Evolutionary conservation across 331 rosid species (phyloP).

Genomic region (Malus hybrid): DNA sequence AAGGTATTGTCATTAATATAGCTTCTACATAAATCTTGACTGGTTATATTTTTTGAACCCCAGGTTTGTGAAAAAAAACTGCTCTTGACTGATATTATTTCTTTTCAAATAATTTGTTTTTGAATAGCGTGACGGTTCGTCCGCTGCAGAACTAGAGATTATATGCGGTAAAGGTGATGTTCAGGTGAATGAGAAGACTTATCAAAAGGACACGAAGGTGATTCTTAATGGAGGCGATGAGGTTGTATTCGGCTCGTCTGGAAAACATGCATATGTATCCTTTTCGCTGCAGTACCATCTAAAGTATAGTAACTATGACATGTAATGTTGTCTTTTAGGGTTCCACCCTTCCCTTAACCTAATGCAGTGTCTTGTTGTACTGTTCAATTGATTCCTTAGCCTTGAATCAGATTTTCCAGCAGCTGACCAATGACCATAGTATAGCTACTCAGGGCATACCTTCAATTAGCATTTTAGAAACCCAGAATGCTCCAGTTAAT

Average conservation of each 20-base stretch:
- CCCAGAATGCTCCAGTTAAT: constrained; percentile 59
- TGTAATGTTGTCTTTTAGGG: neutral
- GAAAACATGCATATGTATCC: constrained; percentile 95
- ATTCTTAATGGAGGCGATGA: constrained; percentile 79
- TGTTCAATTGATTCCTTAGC: constrained; percentile 35
- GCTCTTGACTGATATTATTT: neutral
- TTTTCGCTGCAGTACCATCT: constrained; percentile 18
- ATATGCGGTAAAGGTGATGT: constrained; percentile 69
- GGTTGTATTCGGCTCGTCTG: constrained; percentile 59
- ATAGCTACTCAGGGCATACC: constrained; percentile 53
- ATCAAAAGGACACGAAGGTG: constrained; percentile 38
- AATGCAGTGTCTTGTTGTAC: neutral
- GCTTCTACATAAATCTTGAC: constrained; percentile 8
- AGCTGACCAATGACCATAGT: constrained; percentile 46
- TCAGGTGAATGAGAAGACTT: constrained; percentile 63
- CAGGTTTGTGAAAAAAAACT: neutral
- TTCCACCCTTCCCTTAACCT: neutral
- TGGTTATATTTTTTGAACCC: neutral
- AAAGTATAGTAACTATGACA: neutral
- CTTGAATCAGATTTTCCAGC: constrained; percentile 65
- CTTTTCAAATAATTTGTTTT: constrained; percentile 17
- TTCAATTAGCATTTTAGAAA: constrained; percentile 72
- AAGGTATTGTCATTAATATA: constrained; percentile 46
- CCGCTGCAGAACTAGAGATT: constrained; percentile 68
- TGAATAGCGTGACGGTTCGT: constrained; percentile 56